Base-by-base conservation (phyloP, 2,329 filamentous ascomycete species). In the Penicillium hesseltinei region DNA sequence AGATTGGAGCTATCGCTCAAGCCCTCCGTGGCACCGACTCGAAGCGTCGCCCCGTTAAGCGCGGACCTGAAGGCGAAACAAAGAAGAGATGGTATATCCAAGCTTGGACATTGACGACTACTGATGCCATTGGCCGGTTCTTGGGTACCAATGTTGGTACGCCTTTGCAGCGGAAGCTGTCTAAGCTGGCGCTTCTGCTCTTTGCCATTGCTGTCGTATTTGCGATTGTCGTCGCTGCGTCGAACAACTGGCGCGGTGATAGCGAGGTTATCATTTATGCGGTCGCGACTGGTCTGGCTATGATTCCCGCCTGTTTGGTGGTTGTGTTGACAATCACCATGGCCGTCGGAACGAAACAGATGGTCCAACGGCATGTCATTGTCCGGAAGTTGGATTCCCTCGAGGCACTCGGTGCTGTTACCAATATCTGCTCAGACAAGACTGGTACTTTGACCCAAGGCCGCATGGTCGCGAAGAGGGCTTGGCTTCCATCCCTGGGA, bases 321-420 rank as follows among this genome's bases (percentile, higher is more conserved):
- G 84, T 86, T 5, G 85, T 88, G 3, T 73, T 88, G 31, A 88
- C 86, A 66, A 88, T 88, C 53, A 88, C 86, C 4, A 87, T 88
- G 78, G 82, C 84, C 13, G 83, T 82, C 33, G 84, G 83, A 4
- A 84, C 83, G 5, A 84, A 81, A 62, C 75, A 78, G 31, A 85
- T 85, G 82, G 81, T 83, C 10, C 68, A 82, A 60, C 73, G 81
- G 52, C 69, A 85, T 66, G 82, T 85, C 48, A 82, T 85, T 64
- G 82, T 85, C 47, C 80, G 83, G 29, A 83, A 83, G 61, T 70
- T 85, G 50, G 77, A 82, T 58, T 82, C 81, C 2, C 69, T 84
- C 5, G 83, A 88, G 70, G 84, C 85, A 6, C 77, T 88, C 2
- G 86, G 85, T 40, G 84, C 82, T 51, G 84, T 87, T 33, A 86